Evolutionary conservation across 2,329 filamentous ascomycete species (phyloP).

Genomic region (Diaporthe vexans): DNA sequence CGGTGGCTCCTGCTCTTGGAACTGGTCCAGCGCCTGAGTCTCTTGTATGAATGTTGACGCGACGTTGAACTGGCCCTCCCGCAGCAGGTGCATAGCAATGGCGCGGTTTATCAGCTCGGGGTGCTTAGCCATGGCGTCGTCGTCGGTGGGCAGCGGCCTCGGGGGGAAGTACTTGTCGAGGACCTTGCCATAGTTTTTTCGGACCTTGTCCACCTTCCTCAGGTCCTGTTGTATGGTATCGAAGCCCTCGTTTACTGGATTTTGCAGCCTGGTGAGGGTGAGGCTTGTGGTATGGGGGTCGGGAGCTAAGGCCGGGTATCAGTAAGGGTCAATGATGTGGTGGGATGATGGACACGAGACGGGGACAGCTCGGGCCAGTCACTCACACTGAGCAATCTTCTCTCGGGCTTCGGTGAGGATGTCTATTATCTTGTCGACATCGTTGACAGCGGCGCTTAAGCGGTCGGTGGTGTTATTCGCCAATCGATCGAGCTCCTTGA

Average conservation of each 20-base stretch:
- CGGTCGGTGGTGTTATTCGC: constrained; percentile 71
- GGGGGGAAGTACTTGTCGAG: constrained; percentile 75
- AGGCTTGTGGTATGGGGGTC: constrained; percentile 80
- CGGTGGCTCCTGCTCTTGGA: constrained; percentile 30
- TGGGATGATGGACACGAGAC: neutral
- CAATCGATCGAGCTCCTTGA: constrained; percentile 81
- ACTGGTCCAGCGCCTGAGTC: constrained; percentile 56
- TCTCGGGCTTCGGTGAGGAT: constrained; percentile 81
- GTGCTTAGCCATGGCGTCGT: constrained; percentile 84
- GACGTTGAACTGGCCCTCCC: constrained; percentile 93
- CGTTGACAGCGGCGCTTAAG: constrained; percentile 78
- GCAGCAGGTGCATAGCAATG: constrained; percentile 95
- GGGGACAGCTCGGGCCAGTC: constrained; percentile 11
- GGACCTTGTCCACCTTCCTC: constrained; percentile 84
- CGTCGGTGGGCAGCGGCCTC: constrained; percentile 80
- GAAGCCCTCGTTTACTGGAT: constrained; percentile 84
- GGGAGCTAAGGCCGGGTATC: constrained; percentile 52
- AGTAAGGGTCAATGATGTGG: constrained; percentile 30
- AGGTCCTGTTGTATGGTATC: constrained; percentile 85
- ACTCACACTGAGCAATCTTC: constrained; percentile 77
- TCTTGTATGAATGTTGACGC: constrained; percentile 89
- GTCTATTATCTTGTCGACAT: constrained; percentile 88
- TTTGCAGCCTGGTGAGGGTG: constrained; percentile 87
- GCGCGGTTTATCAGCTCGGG: constrained; percentile 88
- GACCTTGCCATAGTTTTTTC: constrained; percentile 87